phyloP scores from a whole-genome alignment of 345 rosid species.

The Lumnitzera littorea region DNA sequence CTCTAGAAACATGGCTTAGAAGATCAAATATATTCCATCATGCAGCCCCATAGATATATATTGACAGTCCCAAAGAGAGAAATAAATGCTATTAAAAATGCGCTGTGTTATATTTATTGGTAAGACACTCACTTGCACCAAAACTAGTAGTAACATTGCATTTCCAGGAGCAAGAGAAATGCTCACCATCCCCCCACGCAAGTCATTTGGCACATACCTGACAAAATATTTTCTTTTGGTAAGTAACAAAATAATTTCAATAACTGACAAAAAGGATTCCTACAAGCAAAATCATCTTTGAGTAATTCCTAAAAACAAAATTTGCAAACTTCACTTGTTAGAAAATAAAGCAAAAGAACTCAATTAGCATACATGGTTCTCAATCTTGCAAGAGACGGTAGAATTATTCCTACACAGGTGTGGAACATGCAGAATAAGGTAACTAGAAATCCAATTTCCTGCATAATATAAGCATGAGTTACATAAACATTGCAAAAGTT shows the following conservation, averaged over 20 bases:
- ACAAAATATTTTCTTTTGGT: constrained; percentile 4
- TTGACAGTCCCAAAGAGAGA: not conserved
- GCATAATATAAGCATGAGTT: constrained; percentile 19
- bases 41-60: too few relatives aligned
- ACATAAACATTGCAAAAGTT: constrained; percentile 6
- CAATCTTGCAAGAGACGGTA: constrained; percentile 85
- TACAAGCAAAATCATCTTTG: not conserved
- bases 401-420: constrained; percentile 55
- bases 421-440: constrained; percentile 69
- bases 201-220: constrained; percentile 86
- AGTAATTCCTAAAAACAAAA: not conserved
- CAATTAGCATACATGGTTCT: constrained; percentile 60
- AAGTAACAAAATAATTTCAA: constrained; percentile 7
- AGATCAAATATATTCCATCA: too few relatives aligned
- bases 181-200: constrained; percentile 96
- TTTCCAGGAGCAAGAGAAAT: constrained; percentile 82
- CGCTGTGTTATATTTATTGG: not conserved
- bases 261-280: constrained; percentile 1
- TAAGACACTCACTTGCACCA: constrained; percentile 45
- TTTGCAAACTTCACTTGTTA: not conserved
- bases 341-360: constrained; percentile 1
- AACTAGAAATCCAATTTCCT: constrained; percentile 80
- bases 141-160: constrained; percentile 50
- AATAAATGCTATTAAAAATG: not conserved
- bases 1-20: too few relatives aligned